Percentiles rank a stretch among this genome's conserved stretches.
These are phyloP conservation scores for Anaeramoeba flamelloides DNA, from an alignment of 78 protist genomes.

Conservation along the genomic window DNA sequence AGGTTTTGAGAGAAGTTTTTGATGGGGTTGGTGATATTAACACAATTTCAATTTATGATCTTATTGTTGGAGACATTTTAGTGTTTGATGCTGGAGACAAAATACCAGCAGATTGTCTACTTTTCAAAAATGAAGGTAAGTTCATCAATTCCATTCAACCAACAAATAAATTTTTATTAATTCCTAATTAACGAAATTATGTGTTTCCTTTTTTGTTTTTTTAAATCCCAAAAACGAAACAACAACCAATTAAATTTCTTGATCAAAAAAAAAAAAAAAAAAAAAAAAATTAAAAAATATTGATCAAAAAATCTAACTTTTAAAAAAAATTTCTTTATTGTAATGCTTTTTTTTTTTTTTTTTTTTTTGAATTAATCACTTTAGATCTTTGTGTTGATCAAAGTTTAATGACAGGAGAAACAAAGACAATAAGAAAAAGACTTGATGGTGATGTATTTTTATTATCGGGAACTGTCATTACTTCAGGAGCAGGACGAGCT, in stretches of 20 bases:
- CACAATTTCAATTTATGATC: too few species aligned
- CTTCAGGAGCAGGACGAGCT: background rate
- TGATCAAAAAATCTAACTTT: background rate
- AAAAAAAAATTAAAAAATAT: background rate
- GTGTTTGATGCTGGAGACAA: too few species aligned
- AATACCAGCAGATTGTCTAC: too few species aligned
- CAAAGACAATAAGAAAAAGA: background rate
- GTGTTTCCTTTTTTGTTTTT: background rate
- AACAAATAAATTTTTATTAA: too few species aligned
- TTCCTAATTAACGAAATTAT: background rate
- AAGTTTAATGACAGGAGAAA: conserved; percentile 2
- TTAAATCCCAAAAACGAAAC: background rate
- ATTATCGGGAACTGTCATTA: background rate
- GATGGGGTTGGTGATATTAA: too few species aligned
- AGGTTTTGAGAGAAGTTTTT: too few species aligned
- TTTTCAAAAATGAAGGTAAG: too few species aligned
- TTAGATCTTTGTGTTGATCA: background rate
- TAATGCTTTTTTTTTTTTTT: background rate
- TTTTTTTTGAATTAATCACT: too few species aligned
- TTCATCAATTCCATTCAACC: too few species aligned
- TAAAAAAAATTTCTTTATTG: background rate
- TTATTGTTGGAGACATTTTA: too few species aligned
- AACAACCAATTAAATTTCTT: background rate
- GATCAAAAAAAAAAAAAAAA: background rate
- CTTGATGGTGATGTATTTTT: conserved; percentile 3